Evolutionary conservation across 2,329 filamentous ascomycete species (phyloP), one percentile per base, ranked within the genome.

Genomic region (Fragosphaeria purpurea): DNA sequence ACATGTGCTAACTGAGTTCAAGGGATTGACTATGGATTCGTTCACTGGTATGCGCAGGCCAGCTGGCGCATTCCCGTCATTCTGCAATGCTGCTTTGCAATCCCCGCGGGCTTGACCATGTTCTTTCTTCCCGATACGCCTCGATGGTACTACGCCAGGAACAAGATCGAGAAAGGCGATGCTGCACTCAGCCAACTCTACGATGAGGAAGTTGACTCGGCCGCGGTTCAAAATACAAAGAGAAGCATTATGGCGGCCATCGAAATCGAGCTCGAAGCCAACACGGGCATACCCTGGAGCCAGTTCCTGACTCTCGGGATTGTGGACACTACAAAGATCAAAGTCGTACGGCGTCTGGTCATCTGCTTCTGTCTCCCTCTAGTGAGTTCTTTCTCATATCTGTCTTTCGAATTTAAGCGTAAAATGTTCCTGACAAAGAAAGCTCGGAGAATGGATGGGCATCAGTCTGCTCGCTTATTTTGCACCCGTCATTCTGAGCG

Each of bases 401-500:
- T 22, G 22, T 22, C 22, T 22, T 22, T 22, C 22, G 22, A 22
- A 3, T 22, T 22, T 3, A 22, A 3, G 22, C 22, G 2, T 22
- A 22, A 22, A 22, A 22, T 22, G 22, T 22, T 2, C 22, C 22
- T 22, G 3, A 22, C 22, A 22, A 31, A 6, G 33, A 37, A 6
- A 47, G 45, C 45, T 47, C 31, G 45, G 45, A 30, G 45, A 47
- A 40, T 47, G 45, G 45, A 39, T 39, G 37, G 45, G 45, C 38
- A 47, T 47, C 45, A 47, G 45, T 22, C 13, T 47, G 45, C 45
- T 47, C 31, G 45, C 45, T 32, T 47, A 47, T 13, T 47, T 47
- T 31, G 34, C 45, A 1, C 45, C 34, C 7, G 35, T 40, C 34
- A 47, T 47, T 39, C 22, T 47, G 13, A 30, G 13, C 7, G 45